Evolutionary conservation across 805 yeast species (phyloP).

Genomic region (Starmerella bacillaris): DNA sequence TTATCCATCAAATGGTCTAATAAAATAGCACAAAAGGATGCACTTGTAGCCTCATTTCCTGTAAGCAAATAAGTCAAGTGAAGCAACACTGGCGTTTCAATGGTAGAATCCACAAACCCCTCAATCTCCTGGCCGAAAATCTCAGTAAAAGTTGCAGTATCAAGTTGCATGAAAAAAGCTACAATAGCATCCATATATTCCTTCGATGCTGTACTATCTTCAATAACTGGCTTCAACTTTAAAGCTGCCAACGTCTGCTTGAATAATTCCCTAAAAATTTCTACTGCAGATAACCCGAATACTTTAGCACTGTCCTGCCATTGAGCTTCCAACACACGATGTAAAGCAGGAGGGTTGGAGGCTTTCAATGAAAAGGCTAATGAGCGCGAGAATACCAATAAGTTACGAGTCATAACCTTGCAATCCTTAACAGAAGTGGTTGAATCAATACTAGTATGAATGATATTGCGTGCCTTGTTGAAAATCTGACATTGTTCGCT

Average conservation of each 20-base stretch:
- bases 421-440: conserved; percentile 72
- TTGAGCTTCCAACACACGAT: conserved; percentile 27
- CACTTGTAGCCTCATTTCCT: conserved; percentile 86
- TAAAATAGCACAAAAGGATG: conserved; percentile 73
- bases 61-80: conserved; percentile 87
- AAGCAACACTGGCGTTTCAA: conserved; percentile 65
- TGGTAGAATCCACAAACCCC: conserved; percentile 56
- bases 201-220: conserved; percentile 45
- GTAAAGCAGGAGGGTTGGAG: conserved; percentile 66
- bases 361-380: conserved; percentile 74
- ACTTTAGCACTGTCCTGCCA: conserved; percentile 82
- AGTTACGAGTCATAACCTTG: conserved; percentile 65
- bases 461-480: conserved; percentile 1
- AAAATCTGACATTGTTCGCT: not conserved
- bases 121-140: conserved; percentile 67
- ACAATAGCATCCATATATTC: conserved; percentile 93
- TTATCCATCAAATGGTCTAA: conserved; percentile 59
- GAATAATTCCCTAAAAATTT: conserved; percentile 56
- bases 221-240: conserved; percentile 54
- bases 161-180: conserved; percentile 80
- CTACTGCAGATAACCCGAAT: conserved; percentile 67
- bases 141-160: conserved; percentile 89
- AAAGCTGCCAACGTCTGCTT: conserved; percentile 72
- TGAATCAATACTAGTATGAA: conserved; percentile 15
- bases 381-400: conserved; percentile 78